Conservation (phyloP, 805 yeast genomes). For the Metschnikowia picachoensis region DNA sequence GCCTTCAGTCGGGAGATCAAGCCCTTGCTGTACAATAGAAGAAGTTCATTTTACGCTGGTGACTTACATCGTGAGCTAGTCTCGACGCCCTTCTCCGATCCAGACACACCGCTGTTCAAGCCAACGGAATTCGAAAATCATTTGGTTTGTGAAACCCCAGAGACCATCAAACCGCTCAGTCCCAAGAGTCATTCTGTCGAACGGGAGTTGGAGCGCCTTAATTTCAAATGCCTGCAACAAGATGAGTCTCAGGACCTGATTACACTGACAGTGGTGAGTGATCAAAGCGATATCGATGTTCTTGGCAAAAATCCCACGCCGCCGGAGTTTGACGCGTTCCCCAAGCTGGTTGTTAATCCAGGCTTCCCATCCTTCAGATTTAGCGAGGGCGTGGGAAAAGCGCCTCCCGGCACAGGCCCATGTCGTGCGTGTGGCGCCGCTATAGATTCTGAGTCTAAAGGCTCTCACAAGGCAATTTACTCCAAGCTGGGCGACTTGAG, state of each 20-base stretch:
- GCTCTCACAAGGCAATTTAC: constrained; percentile 58
- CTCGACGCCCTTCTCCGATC: neutral
- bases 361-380: constrained; percentile 13
- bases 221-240: constrained; percentile 16
- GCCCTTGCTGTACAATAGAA: no score
- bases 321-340: constrained; percentile 17
- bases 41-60: no score
- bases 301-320: constrained; percentile 16
- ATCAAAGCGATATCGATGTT: constrained; percentile 11
- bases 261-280: neutral
- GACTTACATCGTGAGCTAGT: no score
- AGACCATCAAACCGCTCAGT: constrained; percentile 29
- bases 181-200: constrained; percentile 33
- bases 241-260: neutral
- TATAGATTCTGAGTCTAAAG: constrained; percentile 42
- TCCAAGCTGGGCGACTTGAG: constrained; percentile 81
- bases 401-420: constrained; percentile 68
- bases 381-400: constrained; percentile 10
- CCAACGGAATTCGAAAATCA: constrained; percentile 1
- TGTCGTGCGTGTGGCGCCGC: constrained; percentile 67
- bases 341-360: constrained; percentile 16
- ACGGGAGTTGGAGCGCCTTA: constrained; percentile 29
- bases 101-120: constrained; percentile 10
- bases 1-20: no score
- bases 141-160: constrained; percentile 12